Base-by-base conservation (phyloP, 2,329 filamentous ascomycete genomes). In the Allantophomopsis cytisporea region DNA sequence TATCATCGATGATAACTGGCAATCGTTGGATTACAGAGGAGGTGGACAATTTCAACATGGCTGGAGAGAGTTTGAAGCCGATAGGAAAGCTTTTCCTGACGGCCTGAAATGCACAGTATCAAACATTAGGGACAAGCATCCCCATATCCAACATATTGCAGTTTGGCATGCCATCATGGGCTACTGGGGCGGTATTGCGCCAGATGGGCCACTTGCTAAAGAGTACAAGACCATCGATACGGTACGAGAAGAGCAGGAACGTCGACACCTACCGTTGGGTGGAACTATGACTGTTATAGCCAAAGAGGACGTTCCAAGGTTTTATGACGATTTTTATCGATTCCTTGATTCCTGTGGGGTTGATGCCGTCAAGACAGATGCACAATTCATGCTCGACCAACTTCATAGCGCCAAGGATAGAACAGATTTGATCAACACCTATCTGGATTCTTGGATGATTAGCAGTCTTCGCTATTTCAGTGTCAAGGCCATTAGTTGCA, bases 1-100 rank as follows among this genome's bases (percentile, higher is more conserved):
- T 2, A 94, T 96, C 44, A 94, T 98, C 45, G 91, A 98, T 50
- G 91, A 98, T 54, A 94, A 93, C 50, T 98, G 91, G 91, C 88
- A 94, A 58, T 75, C 80, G 7, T 69, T 94, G 36, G 75, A 73
- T 46, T 60, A 66, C 21, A 49, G 54, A 17, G 66, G 67, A 1
- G 53, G 65, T 4, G 63, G 65, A 14, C 69, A 74, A 45, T 75
- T 71, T 45, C 68, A 73, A 37, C 61, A 71, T 41, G 71, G 78
- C 18, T 94, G 83, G 86, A 73, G 74, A 8, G 73, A 80, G 7
- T 96, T 98, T 46, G 88, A 96, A 54, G 91, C 89, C 0, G 83
- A 93, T 42, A 69, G 75, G 10, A 66, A 71, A 18, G 76, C 77
- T 0, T 98, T 98, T 43, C 88, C 89, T 0, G 64, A 72, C 2